Evolutionary conservation across 805 yeast genomes (phyloP).

Genomic region (Pichia manshurica): DNA sequence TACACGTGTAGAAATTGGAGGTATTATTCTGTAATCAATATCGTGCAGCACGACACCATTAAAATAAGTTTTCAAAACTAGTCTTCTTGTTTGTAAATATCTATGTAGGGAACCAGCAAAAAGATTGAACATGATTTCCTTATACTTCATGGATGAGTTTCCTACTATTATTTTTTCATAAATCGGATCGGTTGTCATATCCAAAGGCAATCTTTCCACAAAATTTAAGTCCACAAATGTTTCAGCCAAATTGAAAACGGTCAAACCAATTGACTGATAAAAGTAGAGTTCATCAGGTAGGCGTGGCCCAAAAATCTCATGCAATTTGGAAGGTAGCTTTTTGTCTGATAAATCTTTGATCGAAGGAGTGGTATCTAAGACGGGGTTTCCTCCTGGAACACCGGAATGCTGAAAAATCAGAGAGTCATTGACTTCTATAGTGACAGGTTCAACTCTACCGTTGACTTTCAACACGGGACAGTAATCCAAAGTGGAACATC

Average conservation of each 20-base stretch:
- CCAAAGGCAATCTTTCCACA: slow-evolving; percentile 60
- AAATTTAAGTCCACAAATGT: slow-evolving; percentile 60
- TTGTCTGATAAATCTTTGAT: slow-evolving; percentile 11
- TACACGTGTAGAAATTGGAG: slow-evolving; percentile 12
- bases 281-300: slow-evolving; percentile 81
- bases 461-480: slow-evolving; percentile 66
- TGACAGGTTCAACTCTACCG: slow-evolving; percentile 63
- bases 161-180: slow-evolving; percentile 51
- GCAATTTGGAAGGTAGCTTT: slow-evolving; percentile 69
- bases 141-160: slow-evolving; percentile 40
- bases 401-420: slow-evolving; percentile 11
- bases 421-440: slow-evolving; percentile 19
- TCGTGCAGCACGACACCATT: slow-evolving; percentile 25
- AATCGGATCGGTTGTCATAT: slow-evolving; percentile 49
- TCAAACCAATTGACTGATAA: slow-evolving; percentile 73
- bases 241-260: slow-evolving; percentile 58
- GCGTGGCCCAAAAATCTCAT: slow-evolving; percentile 75
- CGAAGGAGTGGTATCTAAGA: slow-evolving; percentile 13
- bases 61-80: slow-evolving; percentile 40
- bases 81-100: slow-evolving; percentile 72
- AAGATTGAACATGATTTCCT: slow-evolving; percentile 59
- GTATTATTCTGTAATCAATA: slow-evolving; percentile 43
- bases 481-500: slow-evolving; percentile 59
- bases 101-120: slow-evolving; percentile 71
- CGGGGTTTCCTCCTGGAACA: slow-evolving; percentile 1